Evolutionary conservation across 106 monocot species (phyloP), one percentile per base, ranked within the genome.

Genomic region (Dioscorea zingiberensis): DNA sequence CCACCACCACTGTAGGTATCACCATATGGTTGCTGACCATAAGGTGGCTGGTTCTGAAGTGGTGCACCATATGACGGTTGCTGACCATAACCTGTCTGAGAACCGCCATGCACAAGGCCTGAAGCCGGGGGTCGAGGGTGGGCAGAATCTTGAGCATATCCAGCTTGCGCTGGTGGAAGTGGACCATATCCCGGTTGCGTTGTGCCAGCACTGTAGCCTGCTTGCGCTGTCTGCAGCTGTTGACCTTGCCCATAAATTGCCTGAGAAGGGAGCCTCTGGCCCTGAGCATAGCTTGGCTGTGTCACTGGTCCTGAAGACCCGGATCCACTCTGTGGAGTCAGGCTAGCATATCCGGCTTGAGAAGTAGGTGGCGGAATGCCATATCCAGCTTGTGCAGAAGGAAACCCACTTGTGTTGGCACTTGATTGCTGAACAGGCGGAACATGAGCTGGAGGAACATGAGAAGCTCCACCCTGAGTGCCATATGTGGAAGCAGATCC

Each of bases 341-440:
- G 81, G 64, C 53, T 60, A 0, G 60, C 77, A 65, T 81, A 85
- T 27, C 65, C 78, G 18, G 85, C 58, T 25, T 81, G 85, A 13
- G 74, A 65, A 38, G 73, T 6, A 38, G 38, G 10, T 68, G 77
- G 71, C 0, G 76, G 77, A 54, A 22, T 29, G 21, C 74, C 81
- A 74, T 85, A 85, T 61, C 85, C 81, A 27, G 84, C 55, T 29
- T 75, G 84, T 16, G 69, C n/a, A n/a, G n/a, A n/a, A n/a, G n/a
- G n/a, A n/a, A n/a, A n/a, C n/a, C n/a, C n/a, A n/a, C n/a, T n/a
- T 27, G 25, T 69, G 55, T 67, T 17, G 16, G 68, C 62, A 25
- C 46, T 67, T 9, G 57, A 29, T 13, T 51, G 75, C 54, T 70
- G 71, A 38, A 58, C 48, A 7, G 73, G 21, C 15, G 78, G 67